phyloP scores from a whole-genome alignment of 1,284 basidiomycete species.

The Malassezia sp. region DNA sequence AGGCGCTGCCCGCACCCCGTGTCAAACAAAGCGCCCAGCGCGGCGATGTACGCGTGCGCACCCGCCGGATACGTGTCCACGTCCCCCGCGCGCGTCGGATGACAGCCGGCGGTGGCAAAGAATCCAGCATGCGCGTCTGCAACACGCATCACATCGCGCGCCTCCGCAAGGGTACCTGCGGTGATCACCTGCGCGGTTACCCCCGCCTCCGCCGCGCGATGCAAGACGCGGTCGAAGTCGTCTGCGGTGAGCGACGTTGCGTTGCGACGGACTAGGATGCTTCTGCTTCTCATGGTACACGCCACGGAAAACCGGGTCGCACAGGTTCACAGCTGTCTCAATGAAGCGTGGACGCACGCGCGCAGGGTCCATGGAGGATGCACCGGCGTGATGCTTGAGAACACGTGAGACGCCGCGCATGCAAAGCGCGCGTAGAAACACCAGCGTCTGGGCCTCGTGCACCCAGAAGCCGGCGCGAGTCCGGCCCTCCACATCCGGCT shows the following conservation, averaged over 20 bases:
- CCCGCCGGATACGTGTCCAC: conserved; percentile 55
- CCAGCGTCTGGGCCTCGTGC: too few species aligned
- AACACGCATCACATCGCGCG: conserved; percentile 56
- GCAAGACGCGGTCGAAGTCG: conserved; percentile 58
- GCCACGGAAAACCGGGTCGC: conserved; percentile 50
- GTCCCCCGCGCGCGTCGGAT: conserved; percentile 70
- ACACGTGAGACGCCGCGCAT: too few species aligned
- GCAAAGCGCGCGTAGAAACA: too few species aligned
- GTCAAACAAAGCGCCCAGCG: conserved; percentile 12
- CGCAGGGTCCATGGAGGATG: too few species aligned
- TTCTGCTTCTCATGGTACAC: conserved; percentile 49
- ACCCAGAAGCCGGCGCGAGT: too few species aligned
- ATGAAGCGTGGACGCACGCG: conserved; percentile 24
- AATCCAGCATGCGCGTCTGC: conserved; percentile 56
- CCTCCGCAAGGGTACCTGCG: conserved; percentile 63
- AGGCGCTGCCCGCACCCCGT: background rate
- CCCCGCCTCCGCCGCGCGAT: conserved; percentile 57
- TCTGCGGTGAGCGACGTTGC: conserved; percentile 47
- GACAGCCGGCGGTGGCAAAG: conserved; percentile 70
- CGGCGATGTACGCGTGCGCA: conserved; percentile 57
- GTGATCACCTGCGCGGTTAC: conserved; percentile 71
- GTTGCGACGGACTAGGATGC: conserved; percentile 1
- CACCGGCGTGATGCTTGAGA: too few species aligned
- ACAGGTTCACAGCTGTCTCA: conserved; percentile 52
- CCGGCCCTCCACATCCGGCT: too few species aligned